Evolutionary conservation across 257 asterid genomes (phyloP), one percentile per base, ranked within the genome.

Genomic region (Scutellaria galericulata): DNA sequence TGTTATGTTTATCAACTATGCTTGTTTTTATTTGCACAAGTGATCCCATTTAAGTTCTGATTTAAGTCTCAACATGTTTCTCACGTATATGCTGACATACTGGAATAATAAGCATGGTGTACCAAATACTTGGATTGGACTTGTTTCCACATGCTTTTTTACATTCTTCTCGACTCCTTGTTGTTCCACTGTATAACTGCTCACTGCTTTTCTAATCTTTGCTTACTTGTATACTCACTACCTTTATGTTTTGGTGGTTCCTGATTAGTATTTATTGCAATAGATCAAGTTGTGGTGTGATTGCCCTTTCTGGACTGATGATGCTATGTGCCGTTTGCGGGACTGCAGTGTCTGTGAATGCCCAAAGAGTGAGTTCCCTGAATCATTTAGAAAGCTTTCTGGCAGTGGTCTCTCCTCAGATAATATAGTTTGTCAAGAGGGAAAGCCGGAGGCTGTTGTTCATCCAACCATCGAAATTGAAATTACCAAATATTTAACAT

Each of bases 231-330:
- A 18, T 37, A 37, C 52, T 70, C 50, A 44, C 55, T 40, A 31
- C 40, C 31, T 22, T 46, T 45, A 40, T 71, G 70, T 57, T n/a
- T 22, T 52, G 31, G 8, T 67, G 59, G n/a, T 74, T 69, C 50
- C 51, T 72, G 72, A 72, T 73, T 40, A 50, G 54, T 46, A 35
- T 42, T 52, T 59, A 56, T 18, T 53, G 27, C 13, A 11, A 41
- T 55, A 89, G 96, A 89, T 85, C 9, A 89, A 89, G 66, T 70
- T 89, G 80, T 80, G 91, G 89, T 89, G 93, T 76, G 91, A 89
- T 79, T 89, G 96, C 74, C 95, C 92, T 10, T 84, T 88, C 75
- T 87, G 96, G 93, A 87, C 87, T 2, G 91, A 83, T 75, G 86
- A 89, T 79, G 93, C 87, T 8, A 75, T 85, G 87, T 89, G 91